Percentiles rank a stretch among this genome's conserved stretches.
Conservation (phyloP, 345 rosid genomes). For the Lenwebbia sp. region DNA sequence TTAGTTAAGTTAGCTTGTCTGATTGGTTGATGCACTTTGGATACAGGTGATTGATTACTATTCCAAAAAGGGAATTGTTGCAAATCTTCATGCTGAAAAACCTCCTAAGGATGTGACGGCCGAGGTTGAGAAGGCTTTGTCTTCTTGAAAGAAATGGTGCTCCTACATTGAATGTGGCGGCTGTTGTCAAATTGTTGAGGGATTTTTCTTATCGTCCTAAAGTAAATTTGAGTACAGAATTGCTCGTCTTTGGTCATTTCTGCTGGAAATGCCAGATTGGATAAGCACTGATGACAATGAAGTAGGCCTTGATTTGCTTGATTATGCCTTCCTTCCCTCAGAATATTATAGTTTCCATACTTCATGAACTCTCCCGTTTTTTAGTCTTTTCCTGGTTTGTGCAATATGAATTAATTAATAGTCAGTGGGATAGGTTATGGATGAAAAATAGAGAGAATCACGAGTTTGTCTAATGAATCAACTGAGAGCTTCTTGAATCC, state of each 20-base stretch:
- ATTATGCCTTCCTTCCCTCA: neutral
- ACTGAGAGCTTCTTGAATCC: neutral
- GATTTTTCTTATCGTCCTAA: neutral
- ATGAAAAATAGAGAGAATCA: neutral
- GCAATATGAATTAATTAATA: neutral
- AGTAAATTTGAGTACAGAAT: neutral
- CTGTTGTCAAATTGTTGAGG: neutral
- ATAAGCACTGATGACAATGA: neutral
- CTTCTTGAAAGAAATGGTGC: slow-evolving; percentile 6
- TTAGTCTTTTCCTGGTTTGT: neutral
- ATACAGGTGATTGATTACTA: slow-evolving; percentile 75
- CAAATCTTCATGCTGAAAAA: slow-evolving; percentile 76
- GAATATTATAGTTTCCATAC: neutral
- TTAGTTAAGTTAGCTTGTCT: neutral
- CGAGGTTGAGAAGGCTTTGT: slow-evolving; percentile 65
- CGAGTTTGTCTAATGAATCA: neutral
- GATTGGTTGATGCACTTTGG: neutral
- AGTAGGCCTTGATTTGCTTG: neutral
- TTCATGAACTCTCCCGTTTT: neutral
- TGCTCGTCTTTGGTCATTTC: neutral
- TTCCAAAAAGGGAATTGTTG: slow-evolving; percentile 53
- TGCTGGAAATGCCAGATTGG: neutral
- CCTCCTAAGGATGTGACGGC: slow-evolving; percentile 55
- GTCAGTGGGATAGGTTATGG: neutral
- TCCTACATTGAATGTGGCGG: neutral